phyloP scores from a whole-genome alignment of 108 stramenopile species.

The Asterionellopsis glacialis region DNA sequence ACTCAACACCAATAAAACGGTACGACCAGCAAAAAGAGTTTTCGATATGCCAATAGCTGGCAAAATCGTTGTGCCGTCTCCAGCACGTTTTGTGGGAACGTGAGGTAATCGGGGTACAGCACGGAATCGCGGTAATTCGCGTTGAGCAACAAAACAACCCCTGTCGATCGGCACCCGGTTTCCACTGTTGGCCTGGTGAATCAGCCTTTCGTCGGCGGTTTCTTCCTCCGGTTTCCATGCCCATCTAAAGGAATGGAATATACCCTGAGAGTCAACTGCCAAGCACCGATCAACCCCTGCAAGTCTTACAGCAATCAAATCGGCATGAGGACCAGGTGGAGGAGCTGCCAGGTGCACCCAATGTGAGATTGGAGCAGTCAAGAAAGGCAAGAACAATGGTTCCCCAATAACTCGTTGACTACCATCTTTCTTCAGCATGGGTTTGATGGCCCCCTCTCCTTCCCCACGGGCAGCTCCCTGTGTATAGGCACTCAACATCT shows the following conservation, averaged over 20 bases:
- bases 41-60: conserved; percentile 72
- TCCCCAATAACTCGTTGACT: conserved; percentile 20
- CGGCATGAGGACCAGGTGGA: conserved; percentile 85
- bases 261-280: conserved; percentile 83
- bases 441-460: conserved; percentile 1
- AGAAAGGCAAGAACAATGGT: conserved; percentile 61
- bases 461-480: conserved; percentile 13
- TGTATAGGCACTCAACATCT: conserved; percentile 42
- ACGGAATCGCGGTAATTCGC: conserved; percentile 81
- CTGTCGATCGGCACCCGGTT: conserved; percentile 35
- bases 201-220: conserved; percentile 12
- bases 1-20: conserved; percentile 74
- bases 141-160: conserved; percentile 84
- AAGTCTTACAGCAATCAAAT: conserved; percentile 64
- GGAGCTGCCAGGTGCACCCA: conserved; percentile 88
- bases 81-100: conserved; percentile 20
- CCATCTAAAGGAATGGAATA: conserved; percentile 89
- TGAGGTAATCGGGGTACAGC: conserved; percentile 73
- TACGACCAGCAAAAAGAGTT: conserved; percentile 80
- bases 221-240: conserved; percentile 75
- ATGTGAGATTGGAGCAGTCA: conserved; percentile 79
- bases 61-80: conserved; percentile 3
- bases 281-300: conserved; percentile 78
- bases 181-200: conserved; percentile 4
- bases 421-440: neutral